A percentile compares a stretch with the other conserved stretches of the same genome.
These are phyloP conservation scores for Nidularia pulvinata DNA, from an alignment of 768 basidiomycete species.

Conservation along the genomic window DNA sequence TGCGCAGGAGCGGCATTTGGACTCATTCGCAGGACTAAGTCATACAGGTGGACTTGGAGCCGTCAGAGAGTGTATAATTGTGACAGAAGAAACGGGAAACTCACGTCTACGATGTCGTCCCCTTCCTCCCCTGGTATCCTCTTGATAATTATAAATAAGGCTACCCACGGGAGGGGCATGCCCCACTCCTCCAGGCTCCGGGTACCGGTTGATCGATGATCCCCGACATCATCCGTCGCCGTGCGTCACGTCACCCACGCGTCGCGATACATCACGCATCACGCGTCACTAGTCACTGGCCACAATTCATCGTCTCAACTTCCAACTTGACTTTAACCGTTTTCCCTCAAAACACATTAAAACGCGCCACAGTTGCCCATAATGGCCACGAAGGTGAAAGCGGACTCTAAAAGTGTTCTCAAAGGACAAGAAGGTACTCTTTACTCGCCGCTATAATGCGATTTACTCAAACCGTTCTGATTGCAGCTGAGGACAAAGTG, in stretches of 20 bases:
- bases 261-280: background rate
- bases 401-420: constrained; percentile 53
- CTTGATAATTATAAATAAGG: too few relatives aligned
- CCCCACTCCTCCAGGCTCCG: background rate
- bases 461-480: background rate
- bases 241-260: background rate
- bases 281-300: background rate
- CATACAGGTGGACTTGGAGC: constrained; percentile 23
- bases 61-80: background rate
- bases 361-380: constrained; percentile 7
- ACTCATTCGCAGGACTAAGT: constrained; percentile 52
- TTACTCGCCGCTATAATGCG: background rate
- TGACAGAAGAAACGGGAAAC: background rate
- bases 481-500: constrained; percentile 70
- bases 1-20: constrained; percentile 46
- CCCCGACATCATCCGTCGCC: too few relatives aligned
- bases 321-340: too few relatives aligned
- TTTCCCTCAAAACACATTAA: too few relatives aligned
- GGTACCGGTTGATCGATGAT: background rate
- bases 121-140: too few relatives aligned
- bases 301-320: background rate
- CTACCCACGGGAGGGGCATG: background rate
- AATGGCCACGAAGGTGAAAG: constrained; percentile 55
- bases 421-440: constrained; percentile 75
- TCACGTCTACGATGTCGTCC: background rate